These are phyloP conservation scores for Xylaria grammica DNA, from an alignment of 495 filamentous ascomycete genomes.

Conservation along the genomic window DNA sequence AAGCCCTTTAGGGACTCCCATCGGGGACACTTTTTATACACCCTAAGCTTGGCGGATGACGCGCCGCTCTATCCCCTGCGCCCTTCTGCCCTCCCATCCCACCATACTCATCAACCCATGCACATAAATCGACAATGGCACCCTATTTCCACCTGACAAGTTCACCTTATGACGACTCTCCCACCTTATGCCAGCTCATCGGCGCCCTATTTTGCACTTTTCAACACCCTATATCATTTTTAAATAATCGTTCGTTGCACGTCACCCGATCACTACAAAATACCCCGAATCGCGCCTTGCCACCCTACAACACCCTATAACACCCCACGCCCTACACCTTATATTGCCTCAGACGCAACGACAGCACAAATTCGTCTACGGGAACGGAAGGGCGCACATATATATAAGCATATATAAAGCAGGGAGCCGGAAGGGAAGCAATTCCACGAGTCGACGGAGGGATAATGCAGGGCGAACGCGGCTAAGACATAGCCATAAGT, in stretches of 20 bases:
- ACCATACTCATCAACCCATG: neutral
- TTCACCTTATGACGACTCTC: slow-evolving; percentile 9
- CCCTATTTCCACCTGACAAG: slow-evolving; percentile 11
- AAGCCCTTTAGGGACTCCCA: neutral
- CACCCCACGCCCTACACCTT: neutral
- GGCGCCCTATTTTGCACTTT: too few species aligned
- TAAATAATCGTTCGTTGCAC: too few species aligned
- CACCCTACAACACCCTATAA: neutral
- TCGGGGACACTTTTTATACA: slow-evolving; percentile 6
- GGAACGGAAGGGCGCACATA: neutral
- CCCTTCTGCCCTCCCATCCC: neutral
- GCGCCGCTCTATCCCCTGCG: neutral
- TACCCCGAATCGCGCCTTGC: neutral
- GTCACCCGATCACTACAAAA: too few species aligned
- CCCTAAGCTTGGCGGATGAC: neutral
- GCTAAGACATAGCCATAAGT: too few species aligned
- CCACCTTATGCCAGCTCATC: neutral
- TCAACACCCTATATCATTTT: too few species aligned
- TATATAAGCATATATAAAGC: neutral
- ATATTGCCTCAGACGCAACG: neutral
- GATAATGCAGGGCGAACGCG: too few species aligned
- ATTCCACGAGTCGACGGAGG: neutral
- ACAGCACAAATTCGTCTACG: neutral
- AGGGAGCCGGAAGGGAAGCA: neutral
- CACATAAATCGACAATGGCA: neutral